A percentile compares a stretch with the other conserved stretches of the same genome.
phyloP scores from a whole-genome alignment of 2,329 filamentous ascomycete genomes.

The Aspergillus sp. region DNA sequence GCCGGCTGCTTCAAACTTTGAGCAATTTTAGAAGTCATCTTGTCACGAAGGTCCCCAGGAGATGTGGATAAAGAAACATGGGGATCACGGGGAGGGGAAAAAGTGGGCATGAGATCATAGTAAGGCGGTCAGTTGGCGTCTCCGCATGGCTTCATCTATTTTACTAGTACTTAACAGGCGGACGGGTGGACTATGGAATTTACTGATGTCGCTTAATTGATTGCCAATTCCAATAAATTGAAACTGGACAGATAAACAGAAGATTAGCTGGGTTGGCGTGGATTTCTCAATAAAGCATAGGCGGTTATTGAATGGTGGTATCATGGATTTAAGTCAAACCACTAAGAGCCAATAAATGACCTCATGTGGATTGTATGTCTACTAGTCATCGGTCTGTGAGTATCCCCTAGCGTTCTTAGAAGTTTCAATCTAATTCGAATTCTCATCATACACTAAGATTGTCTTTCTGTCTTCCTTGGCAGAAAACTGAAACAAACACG shows the following conservation, averaged over 20 bases:
- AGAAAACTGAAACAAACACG: neutral
- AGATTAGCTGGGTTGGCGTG: neutral
- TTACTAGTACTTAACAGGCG: neutral
- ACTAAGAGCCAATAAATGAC: no score
- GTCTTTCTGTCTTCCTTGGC: neutral
- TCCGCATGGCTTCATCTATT: no score
- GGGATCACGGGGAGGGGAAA: slow-evolving; percentile 15
- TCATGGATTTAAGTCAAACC: no score
- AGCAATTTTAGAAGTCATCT: slow-evolving; percentile 34
- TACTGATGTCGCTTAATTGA: neutral
- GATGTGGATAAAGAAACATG: slow-evolving; percentile 8
- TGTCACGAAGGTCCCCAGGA: slow-evolving; percentile 28
- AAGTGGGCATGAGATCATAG: slow-evolving; percentile 16
- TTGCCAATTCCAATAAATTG: neutral
- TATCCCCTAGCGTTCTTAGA: no score
- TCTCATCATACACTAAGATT: no score
- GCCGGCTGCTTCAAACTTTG: slow-evolving; percentile 51
- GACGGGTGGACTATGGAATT: neutral
- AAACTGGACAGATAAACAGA: neutral
- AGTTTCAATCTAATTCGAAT: neutral
- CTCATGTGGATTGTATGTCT: neutral
- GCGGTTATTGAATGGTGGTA: no score
- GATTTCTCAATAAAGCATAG: no score
- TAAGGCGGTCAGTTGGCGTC: slow-evolving; percentile 8
- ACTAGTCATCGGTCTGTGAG: neutral